Evolutionary conservation across 805 yeast genomes (phyloP).

Genomic region (Wickerhamomyces canadensis): DNA sequence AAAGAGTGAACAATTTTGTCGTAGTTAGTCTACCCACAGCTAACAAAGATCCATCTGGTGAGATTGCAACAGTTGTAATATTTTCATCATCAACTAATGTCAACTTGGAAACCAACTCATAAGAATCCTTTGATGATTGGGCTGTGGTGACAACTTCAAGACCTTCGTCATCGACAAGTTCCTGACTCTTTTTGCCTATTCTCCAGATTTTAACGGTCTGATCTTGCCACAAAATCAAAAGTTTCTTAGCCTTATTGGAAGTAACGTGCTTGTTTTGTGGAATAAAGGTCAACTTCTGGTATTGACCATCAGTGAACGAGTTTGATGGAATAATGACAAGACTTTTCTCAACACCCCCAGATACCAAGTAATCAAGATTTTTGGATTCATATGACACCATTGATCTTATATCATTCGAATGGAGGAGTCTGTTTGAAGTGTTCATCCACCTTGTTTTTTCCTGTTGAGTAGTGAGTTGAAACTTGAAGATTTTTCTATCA

Average conservation of each 20-base stretch:
- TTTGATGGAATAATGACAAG: conserved; percentile 57
- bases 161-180: conserved; percentile 7
- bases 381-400: conserved; percentile 66
- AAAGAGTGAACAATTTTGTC: conserved; percentile 62
- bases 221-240: conserved; percentile 75
- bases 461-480: conserved; percentile 33
- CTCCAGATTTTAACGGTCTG: conserved; percentile 80
- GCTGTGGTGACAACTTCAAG: conserved; percentile 13
- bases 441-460: conserved; percentile 67
- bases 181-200: conserved; percentile 29
- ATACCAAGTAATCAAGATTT: conserved; percentile 60
- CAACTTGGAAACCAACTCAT: conserved; percentile 60
- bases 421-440: conserved; percentile 70
- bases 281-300: conserved; percentile 60
- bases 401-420: conserved; percentile 80
- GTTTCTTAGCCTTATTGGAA: conserved; percentile 40
- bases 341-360: conserved; percentile 80
- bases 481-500: conserved; percentile 83
- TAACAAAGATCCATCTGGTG: conserved; percentile 57
- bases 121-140: conserved; percentile 30
- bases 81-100: conserved; percentile 72
- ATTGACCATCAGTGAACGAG: conserved; percentile 65
- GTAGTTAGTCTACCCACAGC: conserved; percentile 67
- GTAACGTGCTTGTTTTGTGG: conserved; percentile 52
- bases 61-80: conserved; percentile 61